Conservation (phyloP, 2,329 filamentous ascomycete genomes). For the Gaeumannomyces sp. region DNA sequence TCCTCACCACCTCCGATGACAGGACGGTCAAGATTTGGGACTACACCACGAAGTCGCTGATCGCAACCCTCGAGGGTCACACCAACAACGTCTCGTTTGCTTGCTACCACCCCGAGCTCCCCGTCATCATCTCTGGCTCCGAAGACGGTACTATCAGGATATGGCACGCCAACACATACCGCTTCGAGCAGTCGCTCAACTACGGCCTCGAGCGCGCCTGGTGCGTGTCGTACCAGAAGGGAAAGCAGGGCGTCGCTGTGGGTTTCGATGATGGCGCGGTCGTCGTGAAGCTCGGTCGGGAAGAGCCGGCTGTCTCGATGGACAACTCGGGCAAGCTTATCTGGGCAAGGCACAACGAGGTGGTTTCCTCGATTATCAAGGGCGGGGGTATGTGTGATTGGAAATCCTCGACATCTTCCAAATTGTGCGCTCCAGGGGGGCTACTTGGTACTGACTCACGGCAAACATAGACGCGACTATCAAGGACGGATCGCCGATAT, state of each 20-base stretch:
- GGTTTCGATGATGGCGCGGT: slow-evolving; percentile 98
- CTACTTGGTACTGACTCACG: slow-evolving; percentile 23
- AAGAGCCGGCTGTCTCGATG: slow-evolving; percentile 98
- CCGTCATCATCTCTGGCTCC: slow-evolving; percentile 94
- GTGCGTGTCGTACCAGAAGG: slow-evolving; percentile 95
- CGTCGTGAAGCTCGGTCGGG: slow-evolving; percentile 93
- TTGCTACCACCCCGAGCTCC: slow-evolving; percentile 93
- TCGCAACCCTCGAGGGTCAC: slow-evolving; percentile 93
- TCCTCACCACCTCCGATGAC: slow-evolving; percentile 94
- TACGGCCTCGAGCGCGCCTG: slow-evolving; percentile 94
- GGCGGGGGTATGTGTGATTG: slow-evolving; percentile 52
- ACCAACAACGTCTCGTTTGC: slow-evolving; percentile 98
- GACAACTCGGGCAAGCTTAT: slow-evolving; percentile 92
- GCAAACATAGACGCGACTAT: slow-evolving; percentile 56
- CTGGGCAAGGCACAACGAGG: slow-evolving; percentile 92
- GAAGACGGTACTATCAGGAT: slow-evolving; percentile 97
- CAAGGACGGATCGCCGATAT: slow-evolving; percentile 85
- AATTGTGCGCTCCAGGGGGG: neutral
- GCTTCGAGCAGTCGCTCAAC: slow-evolving; percentile 90
- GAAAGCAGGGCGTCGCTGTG: slow-evolving; percentile 88
- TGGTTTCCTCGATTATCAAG: slow-evolving; percentile 92
- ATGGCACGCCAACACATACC: slow-evolving; percentile 97
- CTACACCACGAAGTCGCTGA: slow-evolving; percentile 95
- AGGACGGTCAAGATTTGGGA: slow-evolving; percentile 98
- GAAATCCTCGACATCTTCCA: neutral